Evolutionary conservation across 441 rosid species (phyloP).

Genomic region (Isatis lusitanica): DNA sequence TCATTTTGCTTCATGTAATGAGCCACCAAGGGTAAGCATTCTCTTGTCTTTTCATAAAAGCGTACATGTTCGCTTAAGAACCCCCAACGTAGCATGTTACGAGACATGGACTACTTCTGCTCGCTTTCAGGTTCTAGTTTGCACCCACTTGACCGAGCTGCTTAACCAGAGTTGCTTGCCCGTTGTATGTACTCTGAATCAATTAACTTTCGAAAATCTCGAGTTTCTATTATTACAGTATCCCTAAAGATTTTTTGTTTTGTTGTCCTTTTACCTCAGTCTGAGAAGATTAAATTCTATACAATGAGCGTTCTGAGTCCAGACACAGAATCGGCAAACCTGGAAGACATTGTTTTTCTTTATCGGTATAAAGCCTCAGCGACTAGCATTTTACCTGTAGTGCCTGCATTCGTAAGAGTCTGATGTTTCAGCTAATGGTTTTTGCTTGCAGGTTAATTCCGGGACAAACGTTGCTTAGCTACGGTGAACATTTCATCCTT

Average conservation of each 20-base stretch:
- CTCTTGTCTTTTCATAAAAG: constrained; percentile 8
- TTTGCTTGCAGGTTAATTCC: constrained; percentile 73
- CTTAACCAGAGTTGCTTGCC: constrained; percentile 72
- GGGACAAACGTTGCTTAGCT: constrained; percentile 83
- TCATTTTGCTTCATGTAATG: constrained; percentile 60
- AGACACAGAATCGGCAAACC: constrained; percentile 47
- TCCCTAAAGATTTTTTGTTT: not conserved
- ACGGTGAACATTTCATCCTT: constrained; percentile 54
- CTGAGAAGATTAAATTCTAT: constrained; percentile 73
- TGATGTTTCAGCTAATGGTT: constrained; percentile 14
- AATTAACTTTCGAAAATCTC: constrained; percentile 7
- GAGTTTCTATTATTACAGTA: not conserved
- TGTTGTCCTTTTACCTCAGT: constrained; percentile 42
- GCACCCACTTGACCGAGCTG: constrained; percentile 90
- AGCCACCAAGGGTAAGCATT: constrained; percentile 88
- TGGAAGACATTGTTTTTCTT: constrained; percentile 82
- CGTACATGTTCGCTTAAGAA: not conserved
- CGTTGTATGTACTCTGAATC: constrained; percentile 48
- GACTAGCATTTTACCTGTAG: not conserved
- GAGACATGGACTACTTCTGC: not conserved
- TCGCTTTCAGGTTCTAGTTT: constrained; percentile 68
- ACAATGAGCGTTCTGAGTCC: constrained; percentile 94
- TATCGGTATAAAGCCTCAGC: constrained; percentile 59
- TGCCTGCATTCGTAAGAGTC: not conserved
- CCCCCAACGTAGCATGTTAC: not conserved